Conservation (phyloP, 2,329 filamentous ascomycete species). For the Diaporthe humulicola region DNA sequence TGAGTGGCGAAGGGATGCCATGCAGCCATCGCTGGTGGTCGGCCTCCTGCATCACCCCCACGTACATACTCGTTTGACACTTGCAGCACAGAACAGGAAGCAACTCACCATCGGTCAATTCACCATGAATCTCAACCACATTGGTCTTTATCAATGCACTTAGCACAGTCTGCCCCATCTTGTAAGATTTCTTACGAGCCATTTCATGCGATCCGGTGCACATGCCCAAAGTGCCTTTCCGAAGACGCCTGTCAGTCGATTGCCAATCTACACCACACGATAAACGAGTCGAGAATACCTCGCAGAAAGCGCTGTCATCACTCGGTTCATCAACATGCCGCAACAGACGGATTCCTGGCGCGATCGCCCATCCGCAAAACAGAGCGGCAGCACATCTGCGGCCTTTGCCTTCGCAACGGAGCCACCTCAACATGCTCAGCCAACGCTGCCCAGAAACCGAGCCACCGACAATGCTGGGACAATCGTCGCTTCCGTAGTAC, state of each 20-base stretch:
- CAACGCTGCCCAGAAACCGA: not conserved
- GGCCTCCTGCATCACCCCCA: conserved; percentile 9
- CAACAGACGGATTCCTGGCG: not conserved
- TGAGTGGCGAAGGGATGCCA: not conserved
- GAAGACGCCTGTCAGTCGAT: not conserved
- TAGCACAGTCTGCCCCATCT: not conserved
- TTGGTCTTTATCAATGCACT: not conserved
- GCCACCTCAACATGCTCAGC: not conserved
- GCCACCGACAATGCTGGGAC: too few relatives aligned
- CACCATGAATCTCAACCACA: not conserved
- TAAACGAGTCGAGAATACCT: not conserved
- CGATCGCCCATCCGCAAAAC: not conserved
- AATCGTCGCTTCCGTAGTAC: too few relatives aligned
- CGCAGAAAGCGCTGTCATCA: not conserved
- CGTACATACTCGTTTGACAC: not conserved
- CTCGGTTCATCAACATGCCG: not conserved
- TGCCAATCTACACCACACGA: not conserved
- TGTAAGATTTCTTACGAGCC: not conserved
- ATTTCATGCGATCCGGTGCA: not conserved
- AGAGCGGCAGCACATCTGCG: not conserved
- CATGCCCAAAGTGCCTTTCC: not conserved
- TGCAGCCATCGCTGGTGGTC: not conserved
- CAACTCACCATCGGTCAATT: not conserved
- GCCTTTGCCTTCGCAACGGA: conserved; percentile 2
- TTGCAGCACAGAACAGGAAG: not conserved